These are phyloP conservation scores for Zymoseptoria brevis DNA, from an alignment of 2,329 filamentous ascomycete species.

Conservation along the genomic window DNA sequence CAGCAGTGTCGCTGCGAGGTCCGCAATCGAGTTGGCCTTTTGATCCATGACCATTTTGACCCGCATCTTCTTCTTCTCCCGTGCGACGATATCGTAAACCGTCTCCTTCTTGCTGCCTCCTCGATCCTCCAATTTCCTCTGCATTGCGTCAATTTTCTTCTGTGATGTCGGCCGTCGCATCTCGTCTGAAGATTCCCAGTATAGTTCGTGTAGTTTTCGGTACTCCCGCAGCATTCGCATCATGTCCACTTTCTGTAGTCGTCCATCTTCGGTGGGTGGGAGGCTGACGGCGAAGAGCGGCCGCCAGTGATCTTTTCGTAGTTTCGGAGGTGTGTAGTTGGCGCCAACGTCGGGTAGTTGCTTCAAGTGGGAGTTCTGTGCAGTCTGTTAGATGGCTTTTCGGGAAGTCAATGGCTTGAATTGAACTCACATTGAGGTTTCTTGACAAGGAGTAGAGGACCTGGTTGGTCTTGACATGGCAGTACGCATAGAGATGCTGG, in stretches of 20 bases:
- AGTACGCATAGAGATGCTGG: constrained; percentile 55
- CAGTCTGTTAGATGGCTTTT: neutral
- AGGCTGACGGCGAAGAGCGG: constrained; percentile 54
- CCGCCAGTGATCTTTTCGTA: constrained; percentile 57
- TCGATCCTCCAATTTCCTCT: constrained; percentile 30
- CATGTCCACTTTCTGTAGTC: constrained; percentile 44
- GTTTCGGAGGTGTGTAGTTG: constrained; percentile 49
- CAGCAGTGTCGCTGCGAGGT: constrained; percentile 49
- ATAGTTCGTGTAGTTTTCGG: constrained; percentile 49
- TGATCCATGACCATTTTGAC: constrained; percentile 55
- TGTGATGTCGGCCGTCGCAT: constrained; percentile 32
- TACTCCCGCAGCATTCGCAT: constrained; percentile 55
- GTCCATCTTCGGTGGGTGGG: constrained; percentile 32
- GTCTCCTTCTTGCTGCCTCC: constrained; percentile 27
- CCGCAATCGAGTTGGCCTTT: constrained; percentile 55
- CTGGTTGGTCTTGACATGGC: constrained; percentile 55
- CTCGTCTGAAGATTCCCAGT: constrained; percentile 35
- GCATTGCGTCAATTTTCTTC: constrained; percentile 34
- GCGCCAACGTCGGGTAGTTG: constrained; percentile 58
- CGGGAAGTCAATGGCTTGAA: neutral
- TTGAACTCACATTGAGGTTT: constrained; percentile 43
- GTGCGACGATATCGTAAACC: constrained; percentile 25
- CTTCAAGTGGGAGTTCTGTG: constrained; percentile 37
- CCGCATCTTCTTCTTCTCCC: constrained; percentile 40
- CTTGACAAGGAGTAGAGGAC: constrained; percentile 55